phyloP scores from a whole-genome alignment of 495 filamentous ascomycete species.

The Bombardia bombarda region DNA sequence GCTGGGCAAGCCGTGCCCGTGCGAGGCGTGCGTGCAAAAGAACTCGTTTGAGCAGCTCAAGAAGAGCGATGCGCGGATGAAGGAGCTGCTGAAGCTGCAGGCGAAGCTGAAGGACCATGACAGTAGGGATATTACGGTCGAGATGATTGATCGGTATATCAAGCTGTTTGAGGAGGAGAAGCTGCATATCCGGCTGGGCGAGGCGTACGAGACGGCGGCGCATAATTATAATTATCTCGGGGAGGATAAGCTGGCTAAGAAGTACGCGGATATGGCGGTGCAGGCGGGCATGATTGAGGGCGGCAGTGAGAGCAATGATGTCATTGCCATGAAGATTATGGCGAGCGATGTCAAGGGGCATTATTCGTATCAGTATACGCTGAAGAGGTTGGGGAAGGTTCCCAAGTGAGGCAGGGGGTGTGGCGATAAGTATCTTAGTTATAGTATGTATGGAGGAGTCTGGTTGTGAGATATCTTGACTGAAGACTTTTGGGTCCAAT shows the following conservation, averaged over 20 bases:
- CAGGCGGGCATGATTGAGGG: constrained; percentile 23
- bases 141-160: constrained; percentile 23
- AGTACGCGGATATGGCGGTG: constrained; percentile 20
- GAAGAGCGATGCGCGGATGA: constrained; percentile 16
- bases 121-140: constrained; percentile 13
- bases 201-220: constrained; percentile 29
- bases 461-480: no score
- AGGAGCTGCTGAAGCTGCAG: constrained; percentile 16
- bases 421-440: no score
- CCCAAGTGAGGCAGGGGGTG: not conserved
- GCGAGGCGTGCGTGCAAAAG: constrained; percentile 12
- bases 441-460: no score
- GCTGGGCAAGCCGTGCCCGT: constrained; percentile 11
- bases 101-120: constrained; percentile 22
- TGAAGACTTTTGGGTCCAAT: no score
- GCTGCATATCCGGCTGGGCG: constrained; percentile 19
- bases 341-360: constrained; percentile 15
- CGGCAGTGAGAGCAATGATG: constrained; percentile 15
- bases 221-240: constrained; percentile 32
- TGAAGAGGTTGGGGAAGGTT: constrained; percentile 5
- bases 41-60: constrained; percentile 4
- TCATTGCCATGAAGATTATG: constrained; percentile 26
- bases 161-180: constrained; percentile 20
- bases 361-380: constrained; percentile 12
- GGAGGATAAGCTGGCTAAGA: constrained; percentile 13